Base-by-base conservation (phyloP, 805 yeast species). In the Candida sonorensis region DNA sequence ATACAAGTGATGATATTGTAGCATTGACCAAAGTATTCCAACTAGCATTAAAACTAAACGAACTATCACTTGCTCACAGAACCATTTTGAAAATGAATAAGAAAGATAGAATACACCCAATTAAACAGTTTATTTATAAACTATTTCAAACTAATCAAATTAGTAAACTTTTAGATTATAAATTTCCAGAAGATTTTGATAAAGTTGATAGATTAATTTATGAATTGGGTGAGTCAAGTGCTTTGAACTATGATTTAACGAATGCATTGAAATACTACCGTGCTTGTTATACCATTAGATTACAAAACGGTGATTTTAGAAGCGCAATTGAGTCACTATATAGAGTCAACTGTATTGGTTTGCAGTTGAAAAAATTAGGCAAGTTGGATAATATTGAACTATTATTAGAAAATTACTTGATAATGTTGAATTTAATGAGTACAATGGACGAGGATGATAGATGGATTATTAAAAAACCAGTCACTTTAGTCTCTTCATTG, bases 251-350 rank as follows among this genome's bases (percentile, higher is more conserved):
- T 7, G 63, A 57, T 27, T 27, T 54, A n/a, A 40, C 37, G 23
- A 48, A 50, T 29, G 48, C 63, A 2, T 45, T 70, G 21, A 67
- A 64, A 29, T 63, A 67, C 43, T 72, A 66, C 55, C 62, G 73
- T 40, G 61, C 74, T 12, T 55, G 71, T 28, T 73, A 72, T 42
- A 51, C 76, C 0, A 67, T 77, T 63, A 59, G 77, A 37, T 61
- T 60, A 30, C 64, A 65, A 22, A 51, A 49, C 23, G 75, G 71
- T 4, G 70, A 76, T 48, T 64, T 50, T 34, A 57, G 81, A 34
- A 75, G 74, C 14, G 64, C 72, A 2, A 50, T 59, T 17, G 70
- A 67, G 36, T 53, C 71, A 4, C 36, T 68, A 23, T 64, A 66
- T 37, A 55, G 66, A 23, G 65, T 61, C 38, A 65, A 66, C 26